Conservation (phyloP, 345 rosid species). For the Corchorus capsularis region DNA sequence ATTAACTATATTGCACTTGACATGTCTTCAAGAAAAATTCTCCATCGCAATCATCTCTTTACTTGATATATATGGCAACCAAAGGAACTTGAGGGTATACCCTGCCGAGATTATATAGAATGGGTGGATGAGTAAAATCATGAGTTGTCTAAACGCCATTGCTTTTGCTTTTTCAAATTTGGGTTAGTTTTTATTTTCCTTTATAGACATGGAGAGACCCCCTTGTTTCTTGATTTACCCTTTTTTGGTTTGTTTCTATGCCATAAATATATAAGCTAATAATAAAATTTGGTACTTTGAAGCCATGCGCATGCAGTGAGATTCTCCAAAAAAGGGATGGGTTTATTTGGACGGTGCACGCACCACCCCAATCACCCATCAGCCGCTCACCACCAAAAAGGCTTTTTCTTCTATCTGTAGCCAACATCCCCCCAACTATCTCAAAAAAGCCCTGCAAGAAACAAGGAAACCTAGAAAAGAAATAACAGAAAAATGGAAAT, state of each 20-base stretch:
- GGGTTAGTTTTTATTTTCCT: background rate
- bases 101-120: too few relatives aligned
- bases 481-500: background rate
- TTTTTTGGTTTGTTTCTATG: background rate
- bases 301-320: slow-evolving; percentile 17
- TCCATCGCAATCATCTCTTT: too few relatives aligned
- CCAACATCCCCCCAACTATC: background rate
- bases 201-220: background rate
- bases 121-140: too few relatives aligned
- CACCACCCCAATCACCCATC: background rate
- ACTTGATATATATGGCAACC: too few relatives aligned
- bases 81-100: too few relatives aligned
- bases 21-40: too few relatives aligned
- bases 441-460: background rate
- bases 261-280: background rate
- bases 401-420: background rate
- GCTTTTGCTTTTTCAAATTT: too few relatives aligned
- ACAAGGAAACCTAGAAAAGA: background rate
- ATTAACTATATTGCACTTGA: too few relatives aligned
- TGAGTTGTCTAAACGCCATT: too few relatives aligned
- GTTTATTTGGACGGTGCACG: slow-evolving; percentile 25
- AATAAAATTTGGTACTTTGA: background rate
- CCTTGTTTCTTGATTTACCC: background rate
- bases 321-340: slow-evolving; percentile 7
- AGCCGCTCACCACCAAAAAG: slow-evolving; percentile 6